Conservation (phyloP, 2,329 filamentous ascomycete species). For the Pseudogymnoascus sp. region DNA sequence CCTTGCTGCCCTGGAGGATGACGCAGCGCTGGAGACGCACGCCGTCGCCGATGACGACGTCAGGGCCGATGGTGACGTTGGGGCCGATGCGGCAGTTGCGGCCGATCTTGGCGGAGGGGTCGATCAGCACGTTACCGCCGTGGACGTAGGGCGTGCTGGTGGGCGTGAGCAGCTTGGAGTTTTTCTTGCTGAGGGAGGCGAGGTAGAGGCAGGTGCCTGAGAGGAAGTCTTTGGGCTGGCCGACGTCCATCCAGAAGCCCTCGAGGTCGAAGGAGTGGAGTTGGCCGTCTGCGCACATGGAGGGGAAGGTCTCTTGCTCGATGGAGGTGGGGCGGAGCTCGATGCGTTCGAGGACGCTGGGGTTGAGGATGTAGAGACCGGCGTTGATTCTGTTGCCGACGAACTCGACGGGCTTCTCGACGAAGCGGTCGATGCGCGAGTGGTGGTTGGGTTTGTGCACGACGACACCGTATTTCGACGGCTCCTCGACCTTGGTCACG, state of each 20-base stretch:
- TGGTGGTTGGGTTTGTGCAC: slow-evolving; percentile 92
- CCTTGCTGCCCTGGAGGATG: slow-evolving; percentile 77
- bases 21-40: slow-evolving; percentile 92
- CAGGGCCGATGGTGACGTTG: slow-evolving; percentile 91
- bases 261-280: slow-evolving; percentile 95
- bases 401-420: slow-evolving; percentile 98
- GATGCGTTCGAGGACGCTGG: slow-evolving; percentile 80
- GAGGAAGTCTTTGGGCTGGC: slow-evolving; percentile 97
- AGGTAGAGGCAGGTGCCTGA: slow-evolving; percentile 95
- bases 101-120: slow-evolving; percentile 89
- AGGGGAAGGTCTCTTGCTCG: slow-evolving; percentile 97
- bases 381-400: slow-evolving; percentile 98
- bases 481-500: slow-evolving; percentile 98
- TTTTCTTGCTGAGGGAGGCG: slow-evolving; percentile 81
- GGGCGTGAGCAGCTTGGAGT: slow-evolving; percentile 73
- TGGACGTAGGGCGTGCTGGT: slow-evolving; percentile 71
- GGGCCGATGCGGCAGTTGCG: slow-evolving; percentile 97
- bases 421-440: slow-evolving; percentile 93
- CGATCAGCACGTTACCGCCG: slow-evolving; percentile 91
- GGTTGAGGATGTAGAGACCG: slow-evolving; percentile 96
- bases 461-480: slow-evolving; percentile 96
- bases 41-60: slow-evolving; percentile 86
- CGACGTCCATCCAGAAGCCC: slow-evolving; percentile 99
- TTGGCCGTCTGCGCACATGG: slow-evolving; percentile 80
- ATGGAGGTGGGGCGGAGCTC: slow-evolving; percentile 95